Evolutionary conservation across 495 filamentous ascomycete species (phyloP).

Genomic region (Corynascus novoguineensis): DNA sequence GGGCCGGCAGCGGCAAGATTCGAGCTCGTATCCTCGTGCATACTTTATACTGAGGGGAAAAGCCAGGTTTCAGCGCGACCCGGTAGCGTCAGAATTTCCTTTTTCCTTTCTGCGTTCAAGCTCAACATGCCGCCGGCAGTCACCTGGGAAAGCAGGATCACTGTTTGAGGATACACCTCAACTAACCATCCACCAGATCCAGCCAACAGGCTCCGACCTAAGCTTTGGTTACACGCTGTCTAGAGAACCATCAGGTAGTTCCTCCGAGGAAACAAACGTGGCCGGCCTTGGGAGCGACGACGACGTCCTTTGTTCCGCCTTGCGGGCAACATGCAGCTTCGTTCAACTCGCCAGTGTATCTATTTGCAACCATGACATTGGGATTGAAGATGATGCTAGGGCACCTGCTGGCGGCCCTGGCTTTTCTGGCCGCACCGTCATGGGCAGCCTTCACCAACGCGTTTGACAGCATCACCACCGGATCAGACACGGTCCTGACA

Average conservation of each 20-base stretch:
- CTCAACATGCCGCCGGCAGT: background rate
- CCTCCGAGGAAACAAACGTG: background rate
- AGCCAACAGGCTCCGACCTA: background rate
- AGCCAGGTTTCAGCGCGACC: background rate
- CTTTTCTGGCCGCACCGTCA: background rate
- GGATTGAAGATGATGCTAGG: background rate
- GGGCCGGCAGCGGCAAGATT: background rate
- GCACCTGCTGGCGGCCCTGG: background rate
- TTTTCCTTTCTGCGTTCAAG: background rate
- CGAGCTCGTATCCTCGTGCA: background rate
- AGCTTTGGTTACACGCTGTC: no score
- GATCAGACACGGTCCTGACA: background rate
- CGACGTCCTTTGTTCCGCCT: background rate
- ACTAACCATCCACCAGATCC: background rate
- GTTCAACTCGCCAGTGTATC: background rate
- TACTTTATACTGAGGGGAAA: background rate
- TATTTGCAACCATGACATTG: background rate
- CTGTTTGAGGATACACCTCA: background rate
- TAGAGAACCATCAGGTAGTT: no score
- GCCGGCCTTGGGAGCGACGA: background rate
- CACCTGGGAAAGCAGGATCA: background rate
- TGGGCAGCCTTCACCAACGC: conserved; percentile 11
- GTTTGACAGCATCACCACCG: conserved; percentile 9
- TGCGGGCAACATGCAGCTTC: background rate
- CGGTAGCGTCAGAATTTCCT: background rate